Conservation (phyloP, 768 basidiomycete genomes). For the Solioccasus polychromus region DNA sequence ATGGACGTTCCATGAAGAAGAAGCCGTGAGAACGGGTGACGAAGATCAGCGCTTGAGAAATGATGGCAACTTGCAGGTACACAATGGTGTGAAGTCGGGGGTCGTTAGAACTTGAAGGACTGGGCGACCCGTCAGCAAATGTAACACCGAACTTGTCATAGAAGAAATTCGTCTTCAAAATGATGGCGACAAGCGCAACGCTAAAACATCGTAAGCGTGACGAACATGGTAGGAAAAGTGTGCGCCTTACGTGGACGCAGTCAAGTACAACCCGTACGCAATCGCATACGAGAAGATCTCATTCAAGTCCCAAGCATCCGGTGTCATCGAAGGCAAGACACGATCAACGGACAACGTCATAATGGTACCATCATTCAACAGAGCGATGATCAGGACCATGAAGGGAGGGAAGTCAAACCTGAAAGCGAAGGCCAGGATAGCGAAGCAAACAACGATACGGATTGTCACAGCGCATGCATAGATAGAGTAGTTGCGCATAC, state of each 20-base stretch:
- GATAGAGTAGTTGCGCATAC: constrained; percentile 99
- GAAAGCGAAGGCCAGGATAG: constrained; percentile 93
- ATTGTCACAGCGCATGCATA: constrained; percentile 96
- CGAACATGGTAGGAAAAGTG: neutral
- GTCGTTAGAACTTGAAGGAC: constrained; percentile 48
- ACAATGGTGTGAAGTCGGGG: constrained; percentile 82
- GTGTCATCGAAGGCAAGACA: constrained; percentile 87
- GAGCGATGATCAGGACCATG: constrained; percentile 98
- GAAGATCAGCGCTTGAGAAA: constrained; percentile 97
- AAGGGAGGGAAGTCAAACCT: constrained; percentile 99
- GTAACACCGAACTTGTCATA: constrained; percentile 77
- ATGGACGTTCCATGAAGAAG: constrained; percentile 97
- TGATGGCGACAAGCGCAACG: constrained; percentile 75
- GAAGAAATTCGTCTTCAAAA: constrained; percentile 89
- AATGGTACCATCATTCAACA: constrained; percentile 98
- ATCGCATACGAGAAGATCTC: constrained; percentile 97
- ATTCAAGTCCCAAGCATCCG: constrained; percentile 93
- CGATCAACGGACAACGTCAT: constrained; percentile 98
- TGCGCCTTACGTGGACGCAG: constrained; percentile 75
- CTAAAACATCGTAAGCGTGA: constrained; percentile 35
- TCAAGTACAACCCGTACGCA: constrained; percentile 93
- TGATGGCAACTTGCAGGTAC: constrained; percentile 97
- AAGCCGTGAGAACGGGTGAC: constrained; percentile 91
- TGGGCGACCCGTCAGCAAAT: constrained; percentile 32
- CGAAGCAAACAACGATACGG: constrained; percentile 98